Evolutionary conservation across 164 flowering plant species (phyloP).

Genomic region (Santalum album): DNA sequence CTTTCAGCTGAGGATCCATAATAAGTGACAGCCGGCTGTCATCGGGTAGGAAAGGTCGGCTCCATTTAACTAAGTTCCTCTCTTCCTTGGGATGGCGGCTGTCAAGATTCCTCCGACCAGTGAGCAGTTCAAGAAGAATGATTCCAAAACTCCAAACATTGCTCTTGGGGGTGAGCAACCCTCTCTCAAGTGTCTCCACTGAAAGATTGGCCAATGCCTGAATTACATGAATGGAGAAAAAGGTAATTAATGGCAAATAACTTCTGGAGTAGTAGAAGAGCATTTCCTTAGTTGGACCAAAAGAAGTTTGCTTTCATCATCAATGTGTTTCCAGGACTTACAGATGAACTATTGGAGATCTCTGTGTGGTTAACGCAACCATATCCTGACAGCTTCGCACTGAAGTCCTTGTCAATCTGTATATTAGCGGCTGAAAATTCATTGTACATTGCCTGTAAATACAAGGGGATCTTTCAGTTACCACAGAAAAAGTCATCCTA

Average conservation of each 20-base stretch:
- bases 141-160: slow-evolving; percentile 93
- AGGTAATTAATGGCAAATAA: background rate
- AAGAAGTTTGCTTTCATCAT: no score
- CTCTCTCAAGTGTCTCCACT: slow-evolving; percentile 78
- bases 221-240: slow-evolving; percentile 1
- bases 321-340: slow-evolving; percentile 28
- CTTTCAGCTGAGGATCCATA: slow-evolving; percentile 89
- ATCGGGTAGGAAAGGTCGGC: slow-evolving; percentile 72
- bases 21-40: slow-evolving; percentile 70
- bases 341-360: slow-evolving; percentile 48
- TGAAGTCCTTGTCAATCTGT: slow-evolving; percentile 93
- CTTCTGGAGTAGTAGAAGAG: no score
- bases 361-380: slow-evolving; percentile 75
- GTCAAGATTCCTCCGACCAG: slow-evolving; percentile 80
- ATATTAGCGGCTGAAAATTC: slow-evolving; percentile 86
- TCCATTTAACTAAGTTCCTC: slow-evolving; percentile 84
- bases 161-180: slow-evolving; percentile 89
- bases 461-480: slow-evolving; percentile 7
- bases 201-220: slow-evolving; percentile 75
- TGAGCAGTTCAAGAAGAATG: slow-evolving; percentile 80
- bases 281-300: no score
- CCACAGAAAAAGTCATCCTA: no score
- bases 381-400: slow-evolving; percentile 96
- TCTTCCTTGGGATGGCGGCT: slow-evolving; percentile 72
- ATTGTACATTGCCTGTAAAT: slow-evolving; percentile 87